Percentiles rank a stretch among this genome's conserved stretches.
phyloP scores from a whole-genome alignment of 202 grass and related monocot genomes.

The Alloteropsis angusta region DNA sequence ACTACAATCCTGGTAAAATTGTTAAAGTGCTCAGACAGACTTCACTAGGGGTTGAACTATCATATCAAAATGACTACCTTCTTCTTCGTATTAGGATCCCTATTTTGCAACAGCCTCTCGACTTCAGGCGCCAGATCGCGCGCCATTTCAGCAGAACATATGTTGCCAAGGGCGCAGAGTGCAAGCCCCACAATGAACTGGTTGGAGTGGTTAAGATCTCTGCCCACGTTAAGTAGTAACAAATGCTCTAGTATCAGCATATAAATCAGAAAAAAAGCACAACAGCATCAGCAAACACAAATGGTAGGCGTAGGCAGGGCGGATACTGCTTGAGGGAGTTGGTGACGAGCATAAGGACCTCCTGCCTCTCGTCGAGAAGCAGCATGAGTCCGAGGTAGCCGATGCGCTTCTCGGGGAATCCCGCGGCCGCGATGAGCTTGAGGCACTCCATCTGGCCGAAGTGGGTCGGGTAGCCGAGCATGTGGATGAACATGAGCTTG shows the following conservation, averaged over 20 bases:
- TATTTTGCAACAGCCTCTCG: conserved; percentile 79
- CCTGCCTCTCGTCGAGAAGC: conserved; percentile 96
- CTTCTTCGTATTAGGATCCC: conserved; percentile 93
- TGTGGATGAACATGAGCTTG: conserved; percentile 99
- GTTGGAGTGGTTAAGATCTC: conserved; percentile 99
- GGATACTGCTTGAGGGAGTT: conserved; percentile 99
- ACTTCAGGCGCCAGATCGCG: conserved; percentile 96
- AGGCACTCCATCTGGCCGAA: conserved; percentile 99
- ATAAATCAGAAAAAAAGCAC: neutral
- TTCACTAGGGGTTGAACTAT: neutral
- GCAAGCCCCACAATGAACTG: conserved; percentile 97
- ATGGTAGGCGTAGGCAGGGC: conserved; percentile 14
- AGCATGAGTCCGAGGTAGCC: conserved; percentile 96
- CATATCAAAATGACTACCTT: conserved; percentile 45
- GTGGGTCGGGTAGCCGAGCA: conserved; percentile 99
- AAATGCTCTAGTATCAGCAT: neutral
- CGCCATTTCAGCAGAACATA: conserved; percentile 99
- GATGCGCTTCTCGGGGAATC: conserved; percentile 96
- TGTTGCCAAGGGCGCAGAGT: conserved; percentile 94
- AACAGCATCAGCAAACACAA: conserved; percentile 17
- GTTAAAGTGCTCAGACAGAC: neutral
- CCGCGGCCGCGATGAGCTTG: conserved; percentile 91
- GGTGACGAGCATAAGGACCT: conserved; percentile 99
- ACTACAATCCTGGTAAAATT: neutral
- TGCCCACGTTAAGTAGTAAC: conserved; percentile 43